These are phyloP conservation scores for Penicillium janthinellum DNA, from an alignment of 2,329 filamentous ascomycete species.

Conservation along the genomic window DNA sequence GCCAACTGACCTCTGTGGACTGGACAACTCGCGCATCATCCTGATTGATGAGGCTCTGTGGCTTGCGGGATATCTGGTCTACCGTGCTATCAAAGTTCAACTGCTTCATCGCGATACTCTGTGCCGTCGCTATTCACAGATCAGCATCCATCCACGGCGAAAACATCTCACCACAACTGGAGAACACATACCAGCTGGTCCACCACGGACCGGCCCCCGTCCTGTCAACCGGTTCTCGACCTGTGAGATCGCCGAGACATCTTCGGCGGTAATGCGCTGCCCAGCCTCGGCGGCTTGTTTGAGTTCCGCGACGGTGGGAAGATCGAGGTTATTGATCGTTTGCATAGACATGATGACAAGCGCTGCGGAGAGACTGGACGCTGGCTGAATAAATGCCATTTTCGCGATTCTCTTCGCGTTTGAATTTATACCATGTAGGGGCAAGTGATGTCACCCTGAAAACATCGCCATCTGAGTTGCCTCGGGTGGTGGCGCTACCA, in stretches of 20 bases:
- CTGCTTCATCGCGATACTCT: slow-evolving; percentile 36
- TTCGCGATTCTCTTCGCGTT: background rate
- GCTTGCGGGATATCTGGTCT: slow-evolving; percentile 35
- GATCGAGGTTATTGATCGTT: slow-evolving; percentile 24
- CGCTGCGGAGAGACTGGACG: no score
- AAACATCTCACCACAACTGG: background rate
- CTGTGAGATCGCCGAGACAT: slow-evolving; percentile 37
- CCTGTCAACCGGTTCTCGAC: slow-evolving; percentile 37
- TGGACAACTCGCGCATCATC: slow-evolving; percentile 37
- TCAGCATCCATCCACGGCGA: background rate
- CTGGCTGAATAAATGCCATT: background rate
- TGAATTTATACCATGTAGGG: background rate
- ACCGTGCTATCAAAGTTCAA: slow-evolving; percentile 39
- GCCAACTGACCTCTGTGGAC: slow-evolving; percentile 30
- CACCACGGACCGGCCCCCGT: slow-evolving; percentile 33
- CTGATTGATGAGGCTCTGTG: slow-evolving; percentile 35
- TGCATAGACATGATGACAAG: background rate
- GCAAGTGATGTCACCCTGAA: slow-evolving; percentile 32
- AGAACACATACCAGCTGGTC: slow-evolving; percentile 32
- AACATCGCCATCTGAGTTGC: slow-evolving; percentile 19
- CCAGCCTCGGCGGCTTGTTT: slow-evolving; percentile 35
- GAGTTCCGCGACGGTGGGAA: slow-evolving; percentile 34
- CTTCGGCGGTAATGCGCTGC: slow-evolving; percentile 36
- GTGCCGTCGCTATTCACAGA: slow-evolving; percentile 32
- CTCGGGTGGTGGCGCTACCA: slow-evolving; percentile 25